phyloP scores from a whole-genome alignment of 257 asterid genomes.

The Handroanthus guayacan region DNA sequence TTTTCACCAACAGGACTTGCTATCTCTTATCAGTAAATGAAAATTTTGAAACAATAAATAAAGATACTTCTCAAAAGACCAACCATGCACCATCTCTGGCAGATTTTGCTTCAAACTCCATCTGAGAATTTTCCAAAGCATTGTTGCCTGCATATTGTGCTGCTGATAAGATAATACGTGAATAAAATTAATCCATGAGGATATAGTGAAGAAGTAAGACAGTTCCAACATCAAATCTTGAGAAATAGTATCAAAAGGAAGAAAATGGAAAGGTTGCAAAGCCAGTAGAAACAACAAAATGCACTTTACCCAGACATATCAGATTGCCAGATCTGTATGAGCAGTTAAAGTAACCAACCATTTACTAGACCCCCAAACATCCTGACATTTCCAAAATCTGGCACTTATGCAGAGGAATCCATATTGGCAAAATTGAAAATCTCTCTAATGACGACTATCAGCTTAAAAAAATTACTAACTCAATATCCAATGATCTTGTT shows the following conservation, averaged over 20 bases:
- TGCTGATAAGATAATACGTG: constrained; percentile 28
- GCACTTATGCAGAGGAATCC: neutral
- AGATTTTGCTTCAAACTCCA: constrained; percentile 97
- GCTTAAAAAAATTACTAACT: neutral
- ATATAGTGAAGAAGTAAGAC: constrained; percentile 1
- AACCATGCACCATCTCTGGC: constrained; percentile 99
- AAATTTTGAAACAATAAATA: constrained; percentile 9
- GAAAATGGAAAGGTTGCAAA: neutral
- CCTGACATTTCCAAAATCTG: neutral
- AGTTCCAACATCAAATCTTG: neutral
- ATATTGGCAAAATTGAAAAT: neutral
- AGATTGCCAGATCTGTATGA: neutral
- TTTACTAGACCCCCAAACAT: constrained; percentile 19
- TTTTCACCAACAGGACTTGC: constrained; percentile 20
- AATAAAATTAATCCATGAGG: constrained; percentile 1
- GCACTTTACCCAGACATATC: neutral
- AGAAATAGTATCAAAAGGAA: constrained; percentile 10
- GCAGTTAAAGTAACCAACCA: constrained; percentile 16
- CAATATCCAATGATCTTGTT: constrained; percentile 25
- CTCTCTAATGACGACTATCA: constrained; percentile 1
- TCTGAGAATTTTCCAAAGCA: constrained; percentile 61
- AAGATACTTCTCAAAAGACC: constrained; percentile 37
- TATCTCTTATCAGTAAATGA: constrained; percentile 15
- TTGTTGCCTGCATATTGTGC: constrained; percentile 62
- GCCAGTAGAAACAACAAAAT: no score